These are phyloP conservation scores for Apostasia ramifera DNA, from an alignment of 106 monocot genomes.

Conservation along the genomic window DNA sequence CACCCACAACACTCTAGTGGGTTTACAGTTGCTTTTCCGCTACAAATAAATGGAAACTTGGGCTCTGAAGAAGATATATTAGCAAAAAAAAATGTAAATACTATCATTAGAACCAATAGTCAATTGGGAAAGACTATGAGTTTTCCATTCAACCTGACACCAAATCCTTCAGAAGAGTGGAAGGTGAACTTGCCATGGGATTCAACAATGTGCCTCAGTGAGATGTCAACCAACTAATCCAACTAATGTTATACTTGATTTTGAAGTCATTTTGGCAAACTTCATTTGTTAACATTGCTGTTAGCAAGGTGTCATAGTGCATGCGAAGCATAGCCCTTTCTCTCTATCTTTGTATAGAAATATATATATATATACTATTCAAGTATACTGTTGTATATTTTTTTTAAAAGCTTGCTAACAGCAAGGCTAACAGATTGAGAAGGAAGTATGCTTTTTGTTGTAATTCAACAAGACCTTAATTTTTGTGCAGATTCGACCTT, in stretches of 20 bases:
- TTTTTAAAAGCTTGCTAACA: slow-evolving; percentile 13
- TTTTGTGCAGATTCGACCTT: no score
- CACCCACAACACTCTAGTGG: slow-evolving; percentile 20
- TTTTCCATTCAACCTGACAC: slow-evolving; percentile 22
- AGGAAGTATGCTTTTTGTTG: neutral
- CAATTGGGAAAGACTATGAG: slow-evolving; percentile 20
- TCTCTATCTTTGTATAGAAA: no score
- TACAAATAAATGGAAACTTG: slow-evolving; percentile 11
- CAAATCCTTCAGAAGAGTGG: slow-evolving; percentile 32
- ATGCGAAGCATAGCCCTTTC: neutral
- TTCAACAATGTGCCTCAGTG: slow-evolving; percentile 14
- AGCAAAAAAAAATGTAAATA: slow-evolving; percentile 11
- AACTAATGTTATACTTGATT: slow-evolving; percentile 32
- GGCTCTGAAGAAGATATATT: slow-evolving; percentile 16
- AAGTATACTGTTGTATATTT: slow-evolving; percentile 4
- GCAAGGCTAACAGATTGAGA: slow-evolving; percentile 22
- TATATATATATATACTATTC: no score
- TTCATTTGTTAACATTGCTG: slow-evolving; percentile 5
- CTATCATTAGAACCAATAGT: neutral
- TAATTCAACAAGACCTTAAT: no score
- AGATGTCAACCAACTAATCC: slow-evolving; percentile 26
- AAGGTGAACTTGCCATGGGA: slow-evolving; percentile 31
- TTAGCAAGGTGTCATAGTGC: slow-evolving; percentile 2
- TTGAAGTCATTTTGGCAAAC: neutral
- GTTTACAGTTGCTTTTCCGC: slow-evolving; percentile 25